Conservation (phyloP, 179 eudicot species). For the Beta corolliflora region DNA sequence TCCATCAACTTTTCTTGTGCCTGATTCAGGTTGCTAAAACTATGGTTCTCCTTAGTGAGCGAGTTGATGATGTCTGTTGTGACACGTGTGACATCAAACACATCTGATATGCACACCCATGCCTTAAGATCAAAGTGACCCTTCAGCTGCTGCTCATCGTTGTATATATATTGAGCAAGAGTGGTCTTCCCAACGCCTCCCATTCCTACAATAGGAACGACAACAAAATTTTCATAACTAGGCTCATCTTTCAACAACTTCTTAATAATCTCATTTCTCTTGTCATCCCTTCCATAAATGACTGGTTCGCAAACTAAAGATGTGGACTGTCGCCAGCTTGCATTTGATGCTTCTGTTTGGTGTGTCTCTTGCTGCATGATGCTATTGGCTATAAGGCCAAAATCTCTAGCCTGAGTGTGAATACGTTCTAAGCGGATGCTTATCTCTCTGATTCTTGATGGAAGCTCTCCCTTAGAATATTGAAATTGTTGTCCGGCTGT, state of each 20-base stretch:
- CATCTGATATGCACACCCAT: conserved; percentile 13
- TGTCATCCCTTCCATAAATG: background rate
- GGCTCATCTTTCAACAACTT: background rate
- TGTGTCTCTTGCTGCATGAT: background rate
- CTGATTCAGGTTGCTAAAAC: background rate
- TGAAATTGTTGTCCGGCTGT: no score
- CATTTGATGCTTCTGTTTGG: background rate
- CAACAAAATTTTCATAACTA: background rate
- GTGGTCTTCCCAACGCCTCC: conserved; percentile 17
- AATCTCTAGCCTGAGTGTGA: background rate
- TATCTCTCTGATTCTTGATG: background rate
- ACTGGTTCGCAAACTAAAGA: background rate
- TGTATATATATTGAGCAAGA: background rate
- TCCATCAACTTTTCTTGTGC: conserved; percentile 7
- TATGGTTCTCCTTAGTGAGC: background rate
- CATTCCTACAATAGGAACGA: conserved; percentile 4
- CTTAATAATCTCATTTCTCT: background rate
- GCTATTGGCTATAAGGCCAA: background rate
- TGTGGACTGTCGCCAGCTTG: no score
- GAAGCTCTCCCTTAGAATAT: no score
- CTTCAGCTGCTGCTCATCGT: background rate
- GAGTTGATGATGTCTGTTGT: conserved; percentile 2
- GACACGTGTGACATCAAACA: conserved; percentile 9
- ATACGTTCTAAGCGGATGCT: background rate
- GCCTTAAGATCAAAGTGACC: conserved; percentile 9